Percentiles rank a stretch among this genome's conserved stretches.
Conservation (phyloP, 768 basidiomycete genomes). For the Boletus sp. region DNA sequence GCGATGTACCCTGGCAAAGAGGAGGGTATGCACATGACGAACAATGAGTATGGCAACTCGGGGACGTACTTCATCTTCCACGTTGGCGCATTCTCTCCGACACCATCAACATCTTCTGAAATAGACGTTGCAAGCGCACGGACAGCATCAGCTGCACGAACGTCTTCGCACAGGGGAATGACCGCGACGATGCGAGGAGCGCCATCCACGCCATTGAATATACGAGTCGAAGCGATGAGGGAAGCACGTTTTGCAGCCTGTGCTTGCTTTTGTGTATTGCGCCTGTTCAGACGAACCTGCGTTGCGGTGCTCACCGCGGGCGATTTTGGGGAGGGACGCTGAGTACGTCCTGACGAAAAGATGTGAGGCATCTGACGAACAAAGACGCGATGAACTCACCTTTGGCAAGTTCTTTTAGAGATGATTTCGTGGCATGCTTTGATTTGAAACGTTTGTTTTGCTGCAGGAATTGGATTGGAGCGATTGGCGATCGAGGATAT, state of each 20-base stretch:
- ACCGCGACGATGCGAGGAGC: constrained; percentile 86
- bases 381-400: constrained; percentile 42
- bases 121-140: constrained; percentile 58
- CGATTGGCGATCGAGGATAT: not conserved
- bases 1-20: constrained; percentile 63
- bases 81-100: constrained; percentile 22
- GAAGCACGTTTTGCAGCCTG: constrained; percentile 70
- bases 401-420: constrained; percentile 82
- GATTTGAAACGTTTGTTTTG: constrained; percentile 93
- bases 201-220: constrained; percentile 76
- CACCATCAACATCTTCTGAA: constrained; percentile 39
- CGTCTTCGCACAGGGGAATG: constrained; percentile 75
- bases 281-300: constrained; percentile 74
- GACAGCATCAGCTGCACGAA: constrained; percentile 51
- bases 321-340: constrained; percentile 54
- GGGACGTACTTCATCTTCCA: constrained; percentile 66
- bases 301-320: constrained; percentile 49
- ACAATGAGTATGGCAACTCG: not conserved
- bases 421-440: constrained; percentile 82
- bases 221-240: constrained; percentile 66
- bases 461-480: constrained; percentile 36
- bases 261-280: constrained; percentile 82
- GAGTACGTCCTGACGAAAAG: constrained; percentile 50
- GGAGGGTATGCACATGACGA: constrained; percentile 1
- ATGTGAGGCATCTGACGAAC: not conserved